These are phyloP conservation scores for Candida ipomoeae DNA, from an alignment of 805 yeast species.

Conservation along the genomic window DNA sequence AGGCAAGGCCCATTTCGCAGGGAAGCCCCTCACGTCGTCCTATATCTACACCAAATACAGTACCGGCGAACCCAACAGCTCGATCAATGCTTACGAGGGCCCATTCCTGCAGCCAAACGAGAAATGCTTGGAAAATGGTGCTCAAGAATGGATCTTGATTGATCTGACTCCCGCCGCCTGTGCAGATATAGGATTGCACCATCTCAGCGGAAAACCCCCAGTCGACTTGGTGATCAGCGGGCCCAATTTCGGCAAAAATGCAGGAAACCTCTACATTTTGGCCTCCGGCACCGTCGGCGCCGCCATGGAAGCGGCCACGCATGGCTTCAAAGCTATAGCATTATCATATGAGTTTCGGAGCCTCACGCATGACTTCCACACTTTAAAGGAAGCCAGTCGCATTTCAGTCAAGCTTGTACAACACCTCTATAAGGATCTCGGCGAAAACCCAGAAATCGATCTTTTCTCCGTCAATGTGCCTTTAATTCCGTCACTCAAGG, in stretches of 20 bases:
- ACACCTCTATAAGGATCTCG: constrained; percentile 59
- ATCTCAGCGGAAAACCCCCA: constrained; percentile 51
- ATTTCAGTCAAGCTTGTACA: constrained; percentile 61
- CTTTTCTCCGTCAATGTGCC: constrained; percentile 86
- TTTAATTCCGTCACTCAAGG: constrained; percentile 47
- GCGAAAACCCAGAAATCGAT: constrained; percentile 47
- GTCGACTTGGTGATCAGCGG: constrained; percentile 90
- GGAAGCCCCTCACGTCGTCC: constrained; percentile 54
- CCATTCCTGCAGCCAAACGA: constrained; percentile 32
- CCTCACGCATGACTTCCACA: constrained; percentile 44
- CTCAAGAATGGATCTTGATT: constrained; percentile 79
- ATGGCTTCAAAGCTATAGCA: constrained; percentile 69
- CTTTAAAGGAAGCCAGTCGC: constrained; percentile 61
- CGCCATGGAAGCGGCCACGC: constrained; percentile 86
- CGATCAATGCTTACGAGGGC: constrained; percentile 52
- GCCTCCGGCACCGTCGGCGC: constrained; percentile 97
- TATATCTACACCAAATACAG: constrained; percentile 54
- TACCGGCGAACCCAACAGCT: constrained; percentile 41
- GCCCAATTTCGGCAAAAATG: constrained; percentile 93
- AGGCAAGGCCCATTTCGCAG: constrained; percentile 94
- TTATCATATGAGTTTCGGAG: constrained; percentile 77
- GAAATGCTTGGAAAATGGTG: constrained; percentile 38
- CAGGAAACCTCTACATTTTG: constrained; percentile 81
- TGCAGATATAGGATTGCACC: constrained; percentile 83
- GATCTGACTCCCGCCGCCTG: constrained; percentile 97